phyloP scores from a whole-genome alignment of 306 rosid species.

The Rubus parviflorus region DNA sequence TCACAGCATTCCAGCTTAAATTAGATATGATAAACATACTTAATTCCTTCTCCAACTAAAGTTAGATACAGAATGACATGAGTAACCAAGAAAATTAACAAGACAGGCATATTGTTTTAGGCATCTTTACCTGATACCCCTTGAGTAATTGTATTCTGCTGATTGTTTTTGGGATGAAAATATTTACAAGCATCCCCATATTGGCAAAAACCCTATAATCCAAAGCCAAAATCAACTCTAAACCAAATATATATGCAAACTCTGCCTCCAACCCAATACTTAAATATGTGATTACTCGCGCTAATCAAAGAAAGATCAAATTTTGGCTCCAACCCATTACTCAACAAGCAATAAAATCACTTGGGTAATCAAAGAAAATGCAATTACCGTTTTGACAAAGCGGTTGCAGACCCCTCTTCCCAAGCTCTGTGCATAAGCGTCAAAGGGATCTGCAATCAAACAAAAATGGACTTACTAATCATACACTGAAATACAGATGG shows the following conservation, averaged over 20 bases:
- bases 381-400: constrained; percentile 59
- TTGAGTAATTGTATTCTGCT: constrained; percentile 30
- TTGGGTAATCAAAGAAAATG: constrained; percentile 21
- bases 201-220: constrained; percentile 60
- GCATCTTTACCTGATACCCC: constrained; percentile 31
- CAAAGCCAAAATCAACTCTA: background rate
- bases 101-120: background rate
- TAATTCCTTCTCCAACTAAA: background rate
- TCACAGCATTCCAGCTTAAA: background rate
- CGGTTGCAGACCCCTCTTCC: constrained; percentile 55
- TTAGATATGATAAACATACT: background rate
- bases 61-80: background rate
- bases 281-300: background rate
- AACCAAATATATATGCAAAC: background rate
- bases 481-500: background rate
- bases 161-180: constrained; percentile 55
- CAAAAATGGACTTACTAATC: background rate
- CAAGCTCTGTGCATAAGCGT: constrained; percentile 25
- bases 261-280: constrained; percentile 9
- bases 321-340: constrained; percentile 4
- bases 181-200: constrained; percentile 76
- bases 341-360: background rate
- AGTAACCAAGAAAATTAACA: background rate
- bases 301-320: constrained; percentile 10
- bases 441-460: constrained; percentile 33